Percentiles rank a stretch among this genome's conserved stretches.
phyloP scores from a whole-genome alignment of 169 alveolate genomes.

The Gregarina niphandrodes region DNA sequence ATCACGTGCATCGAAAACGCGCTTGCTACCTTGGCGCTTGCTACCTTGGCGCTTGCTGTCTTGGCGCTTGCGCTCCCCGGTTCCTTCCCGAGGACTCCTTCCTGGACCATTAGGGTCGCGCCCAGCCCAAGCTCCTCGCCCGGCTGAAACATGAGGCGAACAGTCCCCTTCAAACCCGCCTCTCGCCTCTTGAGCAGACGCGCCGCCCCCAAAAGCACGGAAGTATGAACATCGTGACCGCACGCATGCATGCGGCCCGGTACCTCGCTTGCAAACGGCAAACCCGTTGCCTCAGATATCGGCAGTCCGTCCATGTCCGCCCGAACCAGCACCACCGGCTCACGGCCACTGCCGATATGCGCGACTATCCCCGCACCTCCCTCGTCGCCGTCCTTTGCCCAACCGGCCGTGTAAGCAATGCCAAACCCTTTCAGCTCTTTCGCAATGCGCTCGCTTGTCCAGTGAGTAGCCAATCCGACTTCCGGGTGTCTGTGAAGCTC shows the following conservation, averaged over 20 bases:
- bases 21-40: neutral
- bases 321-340: slow-evolving; percentile 14
- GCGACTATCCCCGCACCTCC: slow-evolving; percentile 19
- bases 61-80: slow-evolving; percentile 20
- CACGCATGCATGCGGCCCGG: slow-evolving; percentile 26
- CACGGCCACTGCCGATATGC: slow-evolving; percentile 14
- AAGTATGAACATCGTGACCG: slow-evolving; percentile 24
- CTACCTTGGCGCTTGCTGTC: slow-evolving; percentile 16
- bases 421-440: neutral
- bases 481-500: slow-evolving; percentile 2
- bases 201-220: slow-evolving; percentile 29
- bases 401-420: neutral
- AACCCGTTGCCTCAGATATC: slow-evolving; percentile 10
- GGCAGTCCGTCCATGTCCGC: slow-evolving; percentile 26
- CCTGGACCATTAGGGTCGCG: slow-evolving; percentile 7
- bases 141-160: slow-evolving; percentile 20
- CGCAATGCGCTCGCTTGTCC: neutral
- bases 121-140: slow-evolving; percentile 17
- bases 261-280: slow-evolving; percentile 6
- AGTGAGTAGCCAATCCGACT: neutral
- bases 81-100: slow-evolving; percentile 6
- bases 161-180: slow-evolving; percentile 15
- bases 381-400: slow-evolving; percentile 4
- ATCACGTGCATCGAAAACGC: neutral
- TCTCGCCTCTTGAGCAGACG: slow-evolving; percentile 9